Percentiles rank a stretch among this genome's conserved stretches.
phyloP scores from a whole-genome alignment of 192 early-diverging fungal genomes.

The Glomus cerebriforme region DNA sequence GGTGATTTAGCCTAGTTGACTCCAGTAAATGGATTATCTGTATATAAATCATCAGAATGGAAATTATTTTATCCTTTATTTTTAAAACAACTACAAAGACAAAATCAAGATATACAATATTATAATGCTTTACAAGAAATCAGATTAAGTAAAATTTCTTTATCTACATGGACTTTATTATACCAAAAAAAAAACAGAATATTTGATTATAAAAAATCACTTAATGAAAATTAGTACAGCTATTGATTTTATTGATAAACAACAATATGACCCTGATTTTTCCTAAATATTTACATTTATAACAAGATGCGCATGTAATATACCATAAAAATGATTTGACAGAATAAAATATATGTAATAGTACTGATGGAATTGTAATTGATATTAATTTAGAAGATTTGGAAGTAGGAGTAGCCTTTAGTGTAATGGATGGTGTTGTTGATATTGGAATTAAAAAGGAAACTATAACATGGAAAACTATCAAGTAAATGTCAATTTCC shows the following conservation, averaged over 20 bases:
- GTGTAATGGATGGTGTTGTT: too few relatives aligned
- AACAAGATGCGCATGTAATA: background rate
- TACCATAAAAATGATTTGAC: background rate
- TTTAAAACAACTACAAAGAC: background rate
- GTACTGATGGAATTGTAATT: background rate
- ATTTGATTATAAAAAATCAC: background rate
- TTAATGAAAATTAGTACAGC: background rate
- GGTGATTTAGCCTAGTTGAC: background rate
- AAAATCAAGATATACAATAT: background rate
- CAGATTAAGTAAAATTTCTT: background rate
- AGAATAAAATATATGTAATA: too few relatives aligned
- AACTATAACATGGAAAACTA: background rate
- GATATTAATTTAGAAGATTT: background rate
- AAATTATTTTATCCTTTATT: constrained; percentile 16
- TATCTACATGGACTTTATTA: background rate
- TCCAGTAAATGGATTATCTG: background rate
- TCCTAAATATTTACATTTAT: background rate
- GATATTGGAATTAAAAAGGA: too few relatives aligned
- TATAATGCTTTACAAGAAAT: constrained; percentile 4
- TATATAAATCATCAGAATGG: constrained; percentile 17
- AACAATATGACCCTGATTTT: background rate
- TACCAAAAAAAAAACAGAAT: background rate
- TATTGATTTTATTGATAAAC: background rate
- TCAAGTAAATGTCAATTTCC: background rate
- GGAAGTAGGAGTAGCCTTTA: too few relatives aligned